These are phyloP conservation scores for Elsinoe australis DNA, from an alignment of 2,329 filamentous ascomycete genomes.

Conservation along the genomic window DNA sequence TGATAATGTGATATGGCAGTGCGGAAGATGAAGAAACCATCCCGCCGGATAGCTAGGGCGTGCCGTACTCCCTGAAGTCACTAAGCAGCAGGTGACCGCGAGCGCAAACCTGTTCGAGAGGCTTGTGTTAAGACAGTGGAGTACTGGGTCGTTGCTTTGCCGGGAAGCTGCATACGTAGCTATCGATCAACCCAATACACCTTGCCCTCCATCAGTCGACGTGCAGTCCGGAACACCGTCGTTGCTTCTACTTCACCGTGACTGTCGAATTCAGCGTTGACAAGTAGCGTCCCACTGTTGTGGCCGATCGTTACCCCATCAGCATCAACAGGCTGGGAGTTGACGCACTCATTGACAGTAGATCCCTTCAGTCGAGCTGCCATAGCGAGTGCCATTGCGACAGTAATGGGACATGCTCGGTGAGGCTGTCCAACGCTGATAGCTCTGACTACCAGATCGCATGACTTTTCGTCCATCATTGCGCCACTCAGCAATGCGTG, in stretches of 20 bases:
- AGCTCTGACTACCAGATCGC: constrained; percentile 31
- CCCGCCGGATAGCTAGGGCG: too few species aligned
- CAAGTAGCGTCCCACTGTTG: constrained; percentile 33
- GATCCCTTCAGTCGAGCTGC: constrained; percentile 33
- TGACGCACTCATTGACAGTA: constrained; percentile 30
- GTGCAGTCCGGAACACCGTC: constrained; percentile 33
- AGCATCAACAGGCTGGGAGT: constrained; percentile 25
- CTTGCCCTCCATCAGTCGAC: constrained; percentile 33
- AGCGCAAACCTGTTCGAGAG: too few species aligned
- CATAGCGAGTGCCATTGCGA: constrained; percentile 34
- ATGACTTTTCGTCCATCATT: constrained; percentile 21
- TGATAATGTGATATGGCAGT: too few species aligned
- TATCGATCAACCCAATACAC: constrained; percentile 24
- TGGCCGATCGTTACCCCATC: constrained; percentile 35
- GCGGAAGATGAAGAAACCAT: too few species aligned
- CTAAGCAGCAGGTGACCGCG: too few species aligned
- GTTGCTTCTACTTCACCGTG: constrained; percentile 23
- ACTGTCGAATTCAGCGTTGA: constrained; percentile 30
- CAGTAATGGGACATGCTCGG: constrained; percentile 34
- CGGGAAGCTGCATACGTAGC: neutral
- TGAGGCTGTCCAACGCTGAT: constrained; percentile 35
- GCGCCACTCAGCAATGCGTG: constrained; percentile 30
- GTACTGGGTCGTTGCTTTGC: too few species aligned
- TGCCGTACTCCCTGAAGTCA: too few species aligned
- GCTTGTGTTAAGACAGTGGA: too few species aligned